A percentile compares a stretch with the other conserved stretches of the same genome.
phyloP scores from a whole-genome alignment of 2,329 filamentous ascomycete genomes.

The Stachybotrys elegans region DNA sequence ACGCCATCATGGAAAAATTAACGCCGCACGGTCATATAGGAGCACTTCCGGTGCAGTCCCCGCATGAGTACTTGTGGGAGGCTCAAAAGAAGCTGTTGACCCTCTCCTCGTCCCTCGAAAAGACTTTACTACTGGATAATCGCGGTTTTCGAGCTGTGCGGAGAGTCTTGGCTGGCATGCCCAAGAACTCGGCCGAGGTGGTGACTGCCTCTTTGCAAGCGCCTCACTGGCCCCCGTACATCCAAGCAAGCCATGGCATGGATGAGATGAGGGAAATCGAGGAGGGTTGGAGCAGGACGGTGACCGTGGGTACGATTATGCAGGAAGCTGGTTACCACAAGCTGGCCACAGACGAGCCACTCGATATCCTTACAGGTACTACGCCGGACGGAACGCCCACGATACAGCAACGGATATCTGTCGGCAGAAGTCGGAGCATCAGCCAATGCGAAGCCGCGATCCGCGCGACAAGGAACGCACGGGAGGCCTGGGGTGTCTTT shows the following conservation, averaged over 20 bases:
- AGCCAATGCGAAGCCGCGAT: slow-evolving; percentile 50
- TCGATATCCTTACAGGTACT: slow-evolving; percentile 50
- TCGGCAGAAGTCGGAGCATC: slow-evolving; percentile 13
- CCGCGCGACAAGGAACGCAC: slow-evolving; percentile 52
- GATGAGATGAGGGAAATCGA: slow-evolving; percentile 48
- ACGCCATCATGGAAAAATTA: slow-evolving; percentile 20
- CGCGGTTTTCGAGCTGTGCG: slow-evolving; percentile 51
- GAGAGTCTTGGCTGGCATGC: slow-evolving; percentile 45
- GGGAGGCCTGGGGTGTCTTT: slow-evolving; percentile 56
- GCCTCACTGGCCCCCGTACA: slow-evolving; percentile 57
- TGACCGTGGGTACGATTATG: slow-evolving; percentile 48
- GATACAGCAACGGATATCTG: slow-evolving; percentile 40
- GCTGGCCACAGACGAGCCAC: slow-evolving; percentile 38
- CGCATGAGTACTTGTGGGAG: slow-evolving; percentile 42
- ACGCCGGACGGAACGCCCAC: slow-evolving; percentile 47
- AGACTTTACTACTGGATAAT: slow-evolving; percentile 45
- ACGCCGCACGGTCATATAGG: slow-evolving; percentile 18
- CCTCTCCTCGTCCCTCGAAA: slow-evolving; percentile 42
- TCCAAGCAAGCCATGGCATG: slow-evolving; percentile 51
- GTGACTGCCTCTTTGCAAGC: slow-evolving; percentile 42
- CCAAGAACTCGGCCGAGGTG: slow-evolving; percentile 46
- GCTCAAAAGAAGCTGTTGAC: slow-evolving; percentile 50
- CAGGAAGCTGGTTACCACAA: slow-evolving; percentile 51
- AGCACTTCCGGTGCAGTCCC: slow-evolving; percentile 16
- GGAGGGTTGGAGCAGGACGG: slow-evolving; percentile 49